These are phyloP conservation scores for Plasmodium chabaudi DNA, from an alignment of 169 alveolate genomes.

Conservation along the genomic window DNA sequence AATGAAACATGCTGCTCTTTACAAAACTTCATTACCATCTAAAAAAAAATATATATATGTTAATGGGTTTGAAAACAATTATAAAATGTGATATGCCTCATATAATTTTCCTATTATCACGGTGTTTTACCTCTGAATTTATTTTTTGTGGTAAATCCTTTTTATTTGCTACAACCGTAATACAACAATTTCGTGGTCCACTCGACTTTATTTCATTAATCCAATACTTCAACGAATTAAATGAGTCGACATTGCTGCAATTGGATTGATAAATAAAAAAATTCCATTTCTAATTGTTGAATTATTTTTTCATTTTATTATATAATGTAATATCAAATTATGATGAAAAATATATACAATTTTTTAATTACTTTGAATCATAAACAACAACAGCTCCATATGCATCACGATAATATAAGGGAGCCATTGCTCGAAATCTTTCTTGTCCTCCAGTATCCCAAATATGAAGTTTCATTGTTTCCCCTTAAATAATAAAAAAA, in stretches of 20 bases:
- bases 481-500: constrained; percentile 71
- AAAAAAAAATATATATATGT: not conserved
- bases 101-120: not conserved
- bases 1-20: constrained; percentile 71
- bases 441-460: constrained; percentile 98
- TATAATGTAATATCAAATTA: not conserved
- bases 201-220: constrained; percentile 81
- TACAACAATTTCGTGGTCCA: constrained; percentile 82
- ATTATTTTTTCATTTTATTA: no score
- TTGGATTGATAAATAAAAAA: not conserved
- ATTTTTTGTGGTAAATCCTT: constrained; percentile 78
- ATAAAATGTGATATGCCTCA: not conserved
- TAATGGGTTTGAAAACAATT: not conserved
- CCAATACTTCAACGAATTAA: constrained; percentile 83
- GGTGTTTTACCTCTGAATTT: constrained; percentile 60
- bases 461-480: constrained; percentile 87
- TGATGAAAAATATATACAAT: not conserved
- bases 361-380: constrained; percentile 84
- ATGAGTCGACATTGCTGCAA: constrained; percentile 74
- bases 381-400: constrained; percentile 92
- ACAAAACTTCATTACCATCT: constrained; percentile 79
- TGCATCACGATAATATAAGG: constrained; percentile 92
- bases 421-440: constrained; percentile 90
- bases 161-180: constrained; percentile 85
- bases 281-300: no score